These are phyloP conservation scores for Kluyveromyces marxianus DNA, from an alignment of 1,139 yeast species.

Conservation along the genomic window DNA sequence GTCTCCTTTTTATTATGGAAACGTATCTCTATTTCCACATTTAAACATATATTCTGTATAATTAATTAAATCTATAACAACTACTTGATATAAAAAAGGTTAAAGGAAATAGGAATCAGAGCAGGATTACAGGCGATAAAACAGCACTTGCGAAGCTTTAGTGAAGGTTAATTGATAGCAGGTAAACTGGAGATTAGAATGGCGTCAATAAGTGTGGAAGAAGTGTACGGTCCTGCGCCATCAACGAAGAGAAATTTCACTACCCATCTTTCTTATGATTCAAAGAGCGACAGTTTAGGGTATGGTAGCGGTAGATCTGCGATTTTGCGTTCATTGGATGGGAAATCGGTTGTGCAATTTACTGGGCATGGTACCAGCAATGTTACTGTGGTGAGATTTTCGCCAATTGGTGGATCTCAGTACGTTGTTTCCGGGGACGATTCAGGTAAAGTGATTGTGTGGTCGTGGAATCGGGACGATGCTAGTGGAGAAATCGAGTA, in stretches of 20 bases:
- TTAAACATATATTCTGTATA: too few species aligned
- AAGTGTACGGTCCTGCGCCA: constrained; percentile 67
- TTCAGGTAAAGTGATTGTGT: constrained; percentile 75
- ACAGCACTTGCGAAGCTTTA: too few species aligned
- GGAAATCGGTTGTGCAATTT: constrained; percentile 46
- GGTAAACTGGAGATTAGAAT: not conserved
- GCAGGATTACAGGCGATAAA: too few species aligned
- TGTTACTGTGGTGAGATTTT: constrained; percentile 77
- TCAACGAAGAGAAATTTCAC: constrained; percentile 63
- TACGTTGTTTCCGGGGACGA: constrained; percentile 92
- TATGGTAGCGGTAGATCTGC: constrained; percentile 81
- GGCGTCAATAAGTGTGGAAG: not conserved
- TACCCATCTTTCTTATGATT: constrained; percentile 66
- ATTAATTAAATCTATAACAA: too few species aligned
- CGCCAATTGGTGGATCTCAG: constrained; percentile 67
- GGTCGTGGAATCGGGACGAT: constrained; percentile 46
- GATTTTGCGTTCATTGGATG: constrained; percentile 56
- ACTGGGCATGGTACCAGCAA: constrained; percentile 54
- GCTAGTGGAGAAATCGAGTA: constrained; percentile 37
- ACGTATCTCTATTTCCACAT: too few species aligned
- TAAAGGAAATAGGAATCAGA: too few species aligned
- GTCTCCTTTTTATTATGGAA: too few species aligned
- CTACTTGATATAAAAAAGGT: too few species aligned
- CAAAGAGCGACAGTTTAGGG: constrained; percentile 58
- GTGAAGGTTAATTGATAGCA: too few species aligned